Percentiles rank a stretch among this genome's conserved stretches.
phyloP scores from a whole-genome alignment of 768 basidiomycete genomes.

The Panellus pusillus region DNA sequence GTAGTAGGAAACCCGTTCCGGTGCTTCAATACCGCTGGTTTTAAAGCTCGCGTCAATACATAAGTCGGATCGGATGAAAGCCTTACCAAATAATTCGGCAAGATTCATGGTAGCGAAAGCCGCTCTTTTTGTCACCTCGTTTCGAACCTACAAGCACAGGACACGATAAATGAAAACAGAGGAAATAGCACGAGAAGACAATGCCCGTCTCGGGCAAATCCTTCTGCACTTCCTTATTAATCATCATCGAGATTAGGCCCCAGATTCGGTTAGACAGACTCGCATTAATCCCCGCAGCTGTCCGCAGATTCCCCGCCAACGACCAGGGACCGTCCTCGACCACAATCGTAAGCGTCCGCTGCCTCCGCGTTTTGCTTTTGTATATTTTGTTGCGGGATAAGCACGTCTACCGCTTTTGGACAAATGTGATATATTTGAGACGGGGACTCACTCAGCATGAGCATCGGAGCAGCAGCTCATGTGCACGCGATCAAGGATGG shows the following conservation, averaged over 20 bases:
- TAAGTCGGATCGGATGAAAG: conserved; percentile 17
- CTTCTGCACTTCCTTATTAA: conserved; percentile 5
- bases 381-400: no score
- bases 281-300: no score
- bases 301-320: no score
- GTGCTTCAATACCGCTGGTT: conserved; percentile 15
- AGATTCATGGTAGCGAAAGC: conserved; percentile 14
- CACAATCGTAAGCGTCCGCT: no score
- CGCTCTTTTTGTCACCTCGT: conserved; percentile 21
- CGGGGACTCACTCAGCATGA: conserved; percentile 1
- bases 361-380: background rate
- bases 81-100: conserved; percentile 23
- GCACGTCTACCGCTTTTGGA: conserved; percentile 12
- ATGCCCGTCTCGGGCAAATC: conserved; percentile 13
- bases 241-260: background rate
- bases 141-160: conserved; percentile 21
- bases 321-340: no score
- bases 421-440: conserved; percentile 19
- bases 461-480: no score
- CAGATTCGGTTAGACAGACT: no score
- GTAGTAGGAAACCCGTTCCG: conserved; percentile 2
- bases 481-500: no score
- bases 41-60: conserved; percentile 10
- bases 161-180: conserved; percentile 23
- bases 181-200: conserved; percentile 13